phyloP scores from a whole-genome alignment of 2,329 filamentous ascomycete species.

The Trichoderma lentiforme region DNA sequence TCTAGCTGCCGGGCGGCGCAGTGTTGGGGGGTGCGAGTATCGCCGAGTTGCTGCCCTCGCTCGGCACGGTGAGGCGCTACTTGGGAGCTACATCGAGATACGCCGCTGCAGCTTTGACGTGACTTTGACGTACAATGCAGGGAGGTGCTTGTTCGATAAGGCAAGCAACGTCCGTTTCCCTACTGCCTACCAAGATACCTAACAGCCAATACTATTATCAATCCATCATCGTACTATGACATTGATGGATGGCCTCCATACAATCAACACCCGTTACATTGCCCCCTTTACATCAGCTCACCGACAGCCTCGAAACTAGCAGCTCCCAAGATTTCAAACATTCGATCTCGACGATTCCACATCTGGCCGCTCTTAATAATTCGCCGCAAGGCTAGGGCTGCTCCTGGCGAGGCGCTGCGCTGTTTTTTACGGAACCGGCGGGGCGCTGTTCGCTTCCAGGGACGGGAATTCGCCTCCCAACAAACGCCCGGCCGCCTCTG shows the following conservation, averaged over 20 bases:
- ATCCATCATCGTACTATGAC: not conserved
- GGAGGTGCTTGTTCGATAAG: not conserved
- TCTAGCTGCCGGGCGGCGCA: not conserved
- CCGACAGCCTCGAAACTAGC: not conserved
- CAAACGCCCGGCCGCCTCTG: conserved; percentile 2
- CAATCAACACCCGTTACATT: not conserved
- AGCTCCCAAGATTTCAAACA: not conserved
- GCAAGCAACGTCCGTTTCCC: not conserved
- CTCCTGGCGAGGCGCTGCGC: not conserved
- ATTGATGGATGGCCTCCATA: not conserved
- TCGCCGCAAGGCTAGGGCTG: conserved; percentile 4
- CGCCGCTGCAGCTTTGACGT: not conserved
- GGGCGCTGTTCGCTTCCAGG: not conserved
- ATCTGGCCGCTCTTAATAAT: not conserved
- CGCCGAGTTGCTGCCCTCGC: not conserved
- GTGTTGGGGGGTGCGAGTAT: not conserved
- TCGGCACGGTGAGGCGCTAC: not conserved
- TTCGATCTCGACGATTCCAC: not conserved
- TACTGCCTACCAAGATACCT: too few relatives aligned
- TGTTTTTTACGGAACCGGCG: conserved; percentile 18
- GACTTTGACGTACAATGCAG: not conserved
- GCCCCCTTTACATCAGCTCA: not conserved
- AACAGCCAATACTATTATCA: not conserved
- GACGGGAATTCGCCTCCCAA: conserved; percentile 1
- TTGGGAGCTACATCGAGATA: not conserved